phyloP scores from a whole-genome alignment of 129 eudicot species.

The Chrysanthemum seticuspe region DNA sequence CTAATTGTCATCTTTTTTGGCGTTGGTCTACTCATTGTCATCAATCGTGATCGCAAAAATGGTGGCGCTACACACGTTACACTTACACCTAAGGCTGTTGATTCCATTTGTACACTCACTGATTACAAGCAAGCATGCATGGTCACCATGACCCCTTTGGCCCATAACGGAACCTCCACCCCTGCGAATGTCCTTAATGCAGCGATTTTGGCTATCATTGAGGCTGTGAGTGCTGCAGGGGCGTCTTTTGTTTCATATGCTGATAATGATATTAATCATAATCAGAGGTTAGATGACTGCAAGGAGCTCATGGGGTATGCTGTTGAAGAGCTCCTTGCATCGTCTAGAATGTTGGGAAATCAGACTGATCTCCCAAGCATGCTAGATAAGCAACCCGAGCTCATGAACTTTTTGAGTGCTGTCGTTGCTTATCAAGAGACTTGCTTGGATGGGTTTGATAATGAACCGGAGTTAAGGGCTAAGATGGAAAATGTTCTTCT shows the following conservation, averaged over 20 bases:
- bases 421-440: constrained; percentile 7
- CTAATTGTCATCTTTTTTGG: too few species aligned
- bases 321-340: not conserved
- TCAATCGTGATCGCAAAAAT: not conserved
- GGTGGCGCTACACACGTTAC: not conserved
- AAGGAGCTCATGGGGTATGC: not conserved
- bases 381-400: not conserved
- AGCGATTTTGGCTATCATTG: not conserved
- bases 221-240: not conserved
- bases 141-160: not conserved
- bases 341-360: not conserved
- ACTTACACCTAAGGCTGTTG: not conserved
- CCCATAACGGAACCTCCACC: not conserved
- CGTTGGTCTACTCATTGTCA: too few species aligned
- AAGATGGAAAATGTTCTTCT: not conserved
- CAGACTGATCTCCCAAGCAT: not conserved
- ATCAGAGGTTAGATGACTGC: not conserved
- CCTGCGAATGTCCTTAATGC: not conserved
- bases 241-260: not conserved
- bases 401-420: not conserved
- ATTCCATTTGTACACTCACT: not conserved
- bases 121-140: constrained; percentile 10
- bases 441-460: constrained; percentile 1
- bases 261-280: not conserved
- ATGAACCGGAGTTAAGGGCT: not conserved